These are phyloP conservation scores for Rhizophagus clarus DNA, from an alignment of 192 early-diverging fungal species.

Conservation along the genomic window DNA sequence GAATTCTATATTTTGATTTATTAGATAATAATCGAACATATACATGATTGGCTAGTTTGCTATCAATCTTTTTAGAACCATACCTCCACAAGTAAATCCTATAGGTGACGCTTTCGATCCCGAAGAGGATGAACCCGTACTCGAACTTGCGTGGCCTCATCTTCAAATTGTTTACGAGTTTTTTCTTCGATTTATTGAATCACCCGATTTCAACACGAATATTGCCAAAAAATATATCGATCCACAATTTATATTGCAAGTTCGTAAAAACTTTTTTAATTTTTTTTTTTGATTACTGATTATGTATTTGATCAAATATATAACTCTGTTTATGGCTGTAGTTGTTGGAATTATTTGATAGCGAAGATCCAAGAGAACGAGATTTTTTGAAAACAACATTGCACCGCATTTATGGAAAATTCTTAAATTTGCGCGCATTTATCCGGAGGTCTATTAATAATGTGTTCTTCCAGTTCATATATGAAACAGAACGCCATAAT, in stretches of 20 bases:
- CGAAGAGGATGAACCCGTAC: slow-evolving; percentile 98
- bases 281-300: background rate
- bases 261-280: slow-evolving; percentile 36
- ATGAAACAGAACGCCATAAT: slow-evolving; percentile 96
- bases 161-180: slow-evolving; percentile 98
- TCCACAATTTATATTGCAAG: slow-evolving; percentile 90
- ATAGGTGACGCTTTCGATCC: slow-evolving; percentile 97
- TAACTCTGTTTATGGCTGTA: slow-evolving; percentile 44
- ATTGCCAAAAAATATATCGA: slow-evolving; percentile 97
- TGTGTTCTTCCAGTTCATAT: slow-evolving; percentile 98
- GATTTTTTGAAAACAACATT: slow-evolving; percentile 98
- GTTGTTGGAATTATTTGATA: slow-evolving; percentile 98
- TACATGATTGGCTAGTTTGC: slow-evolving; percentile 66
- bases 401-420: slow-evolving; percentile 98
- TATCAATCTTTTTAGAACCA: slow-evolving; percentile 93
- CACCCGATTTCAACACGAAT: slow-evolving; percentile 96
- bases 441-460: slow-evolving; percentile 98
- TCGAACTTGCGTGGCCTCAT: slow-evolving; percentile 98
- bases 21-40: slow-evolving; percentile 19
- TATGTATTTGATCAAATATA: too few species aligned
- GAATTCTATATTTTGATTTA: slow-evolving; percentile 16
- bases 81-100: slow-evolving; percentile 94
- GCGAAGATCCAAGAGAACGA: slow-evolving; percentile 97
- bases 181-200: slow-evolving; percentile 97
- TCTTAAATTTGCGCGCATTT: slow-evolving; percentile 94